A percentile compares a stretch with the other conserved stretches of the same genome.
Conservation (phyloP, 495 filamentous ascomycete genomes). For the Neurospora sp. region DNA sequence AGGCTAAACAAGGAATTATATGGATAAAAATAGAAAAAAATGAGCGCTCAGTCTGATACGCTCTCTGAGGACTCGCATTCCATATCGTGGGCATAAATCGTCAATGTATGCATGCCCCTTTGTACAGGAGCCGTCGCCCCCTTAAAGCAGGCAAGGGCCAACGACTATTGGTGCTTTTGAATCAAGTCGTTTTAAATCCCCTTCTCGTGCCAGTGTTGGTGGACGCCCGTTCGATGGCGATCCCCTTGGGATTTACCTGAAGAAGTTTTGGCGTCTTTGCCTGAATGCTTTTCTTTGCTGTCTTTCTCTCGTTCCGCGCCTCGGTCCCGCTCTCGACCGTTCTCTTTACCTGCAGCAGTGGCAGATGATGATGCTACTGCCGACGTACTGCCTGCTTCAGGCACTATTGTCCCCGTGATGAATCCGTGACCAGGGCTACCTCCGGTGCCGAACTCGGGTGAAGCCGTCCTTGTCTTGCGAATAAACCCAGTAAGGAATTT, state of each 20-base stretch:
- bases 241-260: not conserved
- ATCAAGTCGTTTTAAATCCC: not conserved
- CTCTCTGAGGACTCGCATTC: not conserved
- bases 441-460: constrained; percentile 6
- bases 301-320: constrained; percentile 24
- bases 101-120: not conserved
- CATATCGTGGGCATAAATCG: not conserved
- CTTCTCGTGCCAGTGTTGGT: not conserved
- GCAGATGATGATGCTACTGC: constrained; percentile 2
- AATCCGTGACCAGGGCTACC: not conserved
- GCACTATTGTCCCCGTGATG: not conserved
- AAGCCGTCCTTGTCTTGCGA: constrained; percentile 26
- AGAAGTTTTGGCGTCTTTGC: not conserved
- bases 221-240: not conserved
- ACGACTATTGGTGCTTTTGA: not conserved
- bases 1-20: not conserved
- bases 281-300: constrained; percentile 5
- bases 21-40: not conserved
- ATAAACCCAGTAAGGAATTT: constrained; percentile 41
- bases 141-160: not conserved
- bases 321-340: constrained; percentile 21
- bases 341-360: not conserved
- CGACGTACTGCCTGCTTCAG: not conserved
- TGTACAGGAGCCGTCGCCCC: not conserved
- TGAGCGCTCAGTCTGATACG: not conserved